phyloP scores from a whole-genome alignment of 192 early-diverging fungal genomes.

The Mortierella antarctica region DNA sequence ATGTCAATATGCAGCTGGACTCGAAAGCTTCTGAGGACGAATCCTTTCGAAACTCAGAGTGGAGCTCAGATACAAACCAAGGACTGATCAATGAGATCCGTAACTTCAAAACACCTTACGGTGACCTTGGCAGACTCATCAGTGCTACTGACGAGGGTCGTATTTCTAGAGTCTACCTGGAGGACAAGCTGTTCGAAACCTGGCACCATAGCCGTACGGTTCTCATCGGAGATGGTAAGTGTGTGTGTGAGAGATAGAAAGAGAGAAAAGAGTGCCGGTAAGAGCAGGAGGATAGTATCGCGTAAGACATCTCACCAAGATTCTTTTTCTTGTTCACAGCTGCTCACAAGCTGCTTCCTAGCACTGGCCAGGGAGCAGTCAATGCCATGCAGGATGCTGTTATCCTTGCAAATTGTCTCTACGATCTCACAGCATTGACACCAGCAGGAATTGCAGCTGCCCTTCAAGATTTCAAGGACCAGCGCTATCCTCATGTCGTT shows the following conservation, averaged over 20 bases:
- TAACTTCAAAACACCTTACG: slow-evolving; percentile 10
- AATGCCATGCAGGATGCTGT: slow-evolving; percentile 12
- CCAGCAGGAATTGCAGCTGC: background rate
- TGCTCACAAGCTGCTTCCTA: slow-evolving; percentile 8
- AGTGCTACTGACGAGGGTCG: background rate
- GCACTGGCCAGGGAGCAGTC: slow-evolving; percentile 4
- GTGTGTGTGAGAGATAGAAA: too few relatives aligned
- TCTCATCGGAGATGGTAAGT: slow-evolving; percentile 21
- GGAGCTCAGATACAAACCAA: background rate
- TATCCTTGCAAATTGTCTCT: background rate
- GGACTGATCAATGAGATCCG: slow-evolving; percentile 6
- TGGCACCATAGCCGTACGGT: slow-evolving; percentile 11
- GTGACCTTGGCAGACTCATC: slow-evolving; percentile 2
- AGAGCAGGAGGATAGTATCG: too few relatives aligned
- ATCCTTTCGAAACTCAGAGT: slow-evolving; percentile 1
- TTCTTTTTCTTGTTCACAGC: background rate
- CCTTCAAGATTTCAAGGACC: background rate
- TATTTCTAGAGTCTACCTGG: slow-evolving; percentile 16
- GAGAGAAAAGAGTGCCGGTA: background rate
- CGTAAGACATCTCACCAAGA: background rate
- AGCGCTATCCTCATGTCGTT: background rate
- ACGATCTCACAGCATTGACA: slow-evolving; percentile 9
- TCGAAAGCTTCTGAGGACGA: background rate
- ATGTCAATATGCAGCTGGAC: slow-evolving; percentile 7
- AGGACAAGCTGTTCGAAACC: slow-evolving; percentile 17